Evolutionary conservation across 768 basidiomycete genomes (phyloP).

Genomic region (Agaricus subrufescens): DNA sequence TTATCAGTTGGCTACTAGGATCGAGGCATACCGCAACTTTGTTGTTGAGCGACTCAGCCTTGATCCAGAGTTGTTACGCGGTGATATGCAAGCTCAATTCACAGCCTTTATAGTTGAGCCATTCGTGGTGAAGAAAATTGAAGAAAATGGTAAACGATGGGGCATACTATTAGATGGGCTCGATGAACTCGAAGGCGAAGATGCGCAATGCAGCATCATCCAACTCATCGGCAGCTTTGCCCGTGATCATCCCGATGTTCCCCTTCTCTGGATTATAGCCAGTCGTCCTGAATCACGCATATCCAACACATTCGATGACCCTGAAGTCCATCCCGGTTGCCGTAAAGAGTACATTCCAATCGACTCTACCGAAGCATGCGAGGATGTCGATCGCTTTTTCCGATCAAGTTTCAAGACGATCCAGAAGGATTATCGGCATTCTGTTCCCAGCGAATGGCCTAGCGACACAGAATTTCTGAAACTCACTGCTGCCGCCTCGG

Average conservation of each 20-base stretch:
- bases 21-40: too few relatives aligned
- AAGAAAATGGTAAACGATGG: background rate
- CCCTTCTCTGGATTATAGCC: background rate
- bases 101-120: too few relatives aligned
- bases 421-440: background rate
- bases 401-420: background rate
- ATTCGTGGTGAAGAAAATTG: background rate
- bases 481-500: background rate
- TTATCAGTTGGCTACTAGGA: too few relatives aligned
- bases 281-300: background rate
- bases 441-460: background rate
- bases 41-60: too few relatives aligned
- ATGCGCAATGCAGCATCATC: background rate
- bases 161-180: background rate
- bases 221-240: background rate
- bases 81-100: too few relatives aligned
- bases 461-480: background rate
- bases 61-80: too few relatives aligned
- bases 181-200: background rate
- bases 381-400: background rate
- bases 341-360: background rate
- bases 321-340: background rate
- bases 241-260: background rate
- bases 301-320: background rate
- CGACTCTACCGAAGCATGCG: background rate